Conservation (phyloP, 73 alveolate genomes). For the Paramecium pentaurelia region DNA sequence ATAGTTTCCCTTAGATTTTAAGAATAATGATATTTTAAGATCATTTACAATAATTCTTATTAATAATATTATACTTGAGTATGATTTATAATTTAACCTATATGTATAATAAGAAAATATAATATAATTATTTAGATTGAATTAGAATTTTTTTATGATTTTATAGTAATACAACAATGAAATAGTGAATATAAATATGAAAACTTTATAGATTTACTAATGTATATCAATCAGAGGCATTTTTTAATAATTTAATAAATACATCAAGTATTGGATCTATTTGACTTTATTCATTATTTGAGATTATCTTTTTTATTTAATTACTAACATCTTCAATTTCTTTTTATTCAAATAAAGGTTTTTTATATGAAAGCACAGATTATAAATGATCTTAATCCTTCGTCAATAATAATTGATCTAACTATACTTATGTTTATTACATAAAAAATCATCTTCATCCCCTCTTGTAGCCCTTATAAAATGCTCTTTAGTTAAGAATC, state of each 20-base stretch:
- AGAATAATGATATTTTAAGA: not conserved
- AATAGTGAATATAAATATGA: not conserved
- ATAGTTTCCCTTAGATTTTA: not conserved
- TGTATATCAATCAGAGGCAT: not conserved
- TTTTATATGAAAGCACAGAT: not conserved
- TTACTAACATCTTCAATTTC: conserved; percentile 7
- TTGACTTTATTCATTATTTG: not conserved
- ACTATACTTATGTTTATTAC: not conserved
- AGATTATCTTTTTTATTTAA: not conserved
- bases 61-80: too few relatives aligned
- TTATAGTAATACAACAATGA: not conserved
- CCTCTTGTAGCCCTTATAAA: not conserved
- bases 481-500: conserved; percentile 18
- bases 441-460: not conserved
- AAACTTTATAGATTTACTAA: not conserved
- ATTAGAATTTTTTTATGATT: not conserved
- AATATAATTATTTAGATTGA: not conserved
- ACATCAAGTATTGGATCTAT: conserved; percentile 3
- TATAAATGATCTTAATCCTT: conserved; percentile 16
- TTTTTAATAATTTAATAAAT: not conserved
- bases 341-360: not conserved
- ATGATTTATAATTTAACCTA: too few relatives aligned
- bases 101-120: too few relatives aligned
- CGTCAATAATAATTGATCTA: not conserved
- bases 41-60: too few relatives aligned